Conservation (phyloP, 2,329 filamentous ascomycete species). For the Talaromyces piceae region DNA sequence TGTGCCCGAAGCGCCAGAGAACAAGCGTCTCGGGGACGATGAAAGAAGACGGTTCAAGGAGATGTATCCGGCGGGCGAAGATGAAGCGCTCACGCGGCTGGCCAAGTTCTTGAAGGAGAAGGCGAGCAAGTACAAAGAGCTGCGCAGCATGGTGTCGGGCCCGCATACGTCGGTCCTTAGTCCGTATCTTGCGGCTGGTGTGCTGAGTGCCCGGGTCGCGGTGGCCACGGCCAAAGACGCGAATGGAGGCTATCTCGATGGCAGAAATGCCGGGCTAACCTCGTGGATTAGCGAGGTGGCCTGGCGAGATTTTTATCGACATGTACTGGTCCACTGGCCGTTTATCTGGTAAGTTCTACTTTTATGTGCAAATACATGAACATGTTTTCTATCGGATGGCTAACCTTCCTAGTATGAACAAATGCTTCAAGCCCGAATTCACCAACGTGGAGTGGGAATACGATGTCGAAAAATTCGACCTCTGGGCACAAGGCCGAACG, state of each 20-base stretch:
- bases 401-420: conserved; percentile 51
- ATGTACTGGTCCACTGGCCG: conserved; percentile 78
- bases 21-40: conserved; percentile 53
- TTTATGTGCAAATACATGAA: conserved; percentile 8
- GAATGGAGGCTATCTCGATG: conserved; percentile 58
- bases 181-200: conserved; percentile 64
- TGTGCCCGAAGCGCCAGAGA: conserved; percentile 56
- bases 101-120: conserved; percentile 60
- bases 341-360: conserved; percentile 44
- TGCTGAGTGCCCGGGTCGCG: conserved; percentile 60
- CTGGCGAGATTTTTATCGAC: conserved; percentile 83
- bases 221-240: conserved; percentile 55
- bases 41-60: conserved; percentile 51
- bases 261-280: conserved; percentile 57
- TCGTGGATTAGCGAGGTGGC: conserved; percentile 77
- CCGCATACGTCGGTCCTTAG: conserved; percentile 62
- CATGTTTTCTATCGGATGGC: no score
- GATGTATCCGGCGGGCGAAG: conserved; percentile 69
- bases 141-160: conserved; percentile 58
- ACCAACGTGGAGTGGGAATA: conserved; percentile 79
- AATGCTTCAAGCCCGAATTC: conserved; percentile 76
- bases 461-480: conserved; percentile 57
- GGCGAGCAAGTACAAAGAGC: conserved; percentile 54
- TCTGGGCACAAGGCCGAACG: conserved; percentile 68
- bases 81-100: conserved; percentile 59